Percentiles rank a stretch among this genome's conserved stretches.
phyloP scores from a whole-genome alignment of 106 monocot species.

The Gastrodia elata region DNA sequence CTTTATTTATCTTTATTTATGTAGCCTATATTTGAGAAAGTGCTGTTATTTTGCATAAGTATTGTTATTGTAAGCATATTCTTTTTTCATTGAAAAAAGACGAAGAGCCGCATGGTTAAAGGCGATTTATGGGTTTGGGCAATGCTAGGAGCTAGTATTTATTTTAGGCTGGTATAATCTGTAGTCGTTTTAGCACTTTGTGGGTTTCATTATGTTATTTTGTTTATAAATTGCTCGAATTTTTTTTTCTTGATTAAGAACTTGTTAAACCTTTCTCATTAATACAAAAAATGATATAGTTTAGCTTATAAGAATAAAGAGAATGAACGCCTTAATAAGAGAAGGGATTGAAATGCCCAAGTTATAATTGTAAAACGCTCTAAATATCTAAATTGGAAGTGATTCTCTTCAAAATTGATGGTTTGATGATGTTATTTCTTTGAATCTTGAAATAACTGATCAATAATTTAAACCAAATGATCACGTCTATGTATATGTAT shows the following conservation, averaged over 20 bases:
- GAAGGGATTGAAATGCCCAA: too few species aligned
- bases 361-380: too few species aligned
- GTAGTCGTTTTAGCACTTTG: background rate
- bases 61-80: background rate
- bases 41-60: background rate
- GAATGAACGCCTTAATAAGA: background rate
- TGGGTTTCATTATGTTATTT: background rate
- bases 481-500: too few species aligned
- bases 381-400: too few species aligned
- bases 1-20: background rate
- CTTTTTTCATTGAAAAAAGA: background rate
- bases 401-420: too few species aligned
- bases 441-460: too few species aligned
- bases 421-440: too few species aligned
- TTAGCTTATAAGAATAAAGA: background rate
- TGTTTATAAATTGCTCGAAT: too few species aligned
- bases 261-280: background rate
- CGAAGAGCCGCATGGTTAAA: background rate
- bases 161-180: background rate
- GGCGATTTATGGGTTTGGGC: background rate
- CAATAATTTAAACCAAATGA: too few species aligned
- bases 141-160: background rate
- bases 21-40: background rate
- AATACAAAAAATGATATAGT: background rate
- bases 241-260: too few species aligned